Evolutionary conservation across 108 stramenopile genomes (phyloP).

Genomic region (Stephanodiscus triporus): DNA sequence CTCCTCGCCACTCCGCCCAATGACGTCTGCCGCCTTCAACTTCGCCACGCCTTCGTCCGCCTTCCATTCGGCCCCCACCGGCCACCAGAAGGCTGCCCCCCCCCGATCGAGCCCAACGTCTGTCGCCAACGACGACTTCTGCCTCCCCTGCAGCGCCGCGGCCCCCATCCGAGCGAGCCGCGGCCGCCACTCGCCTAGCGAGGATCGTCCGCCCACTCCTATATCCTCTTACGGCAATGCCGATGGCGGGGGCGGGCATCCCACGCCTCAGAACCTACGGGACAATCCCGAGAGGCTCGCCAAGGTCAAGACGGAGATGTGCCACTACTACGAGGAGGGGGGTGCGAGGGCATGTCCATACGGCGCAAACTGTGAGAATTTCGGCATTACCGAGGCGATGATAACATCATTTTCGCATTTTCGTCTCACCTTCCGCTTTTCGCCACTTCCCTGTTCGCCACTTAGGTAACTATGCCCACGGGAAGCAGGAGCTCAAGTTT

Average conservation of each 20-base stretch:
- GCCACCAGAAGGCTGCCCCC: not conserved
- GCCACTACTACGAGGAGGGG: slow-evolving; percentile 20
- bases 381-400: too few relatives aligned
- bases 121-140: not conserved
- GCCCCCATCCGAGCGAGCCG: not conserved
- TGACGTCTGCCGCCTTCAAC: not conserved
- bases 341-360: slow-evolving; percentile 21
- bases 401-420: not conserved
- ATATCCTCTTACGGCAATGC: not conserved
- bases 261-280: slow-evolving; percentile 41
- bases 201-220: not conserved
- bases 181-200: not conserved
- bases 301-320: slow-evolving; percentile 42
- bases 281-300: slow-evolving; percentile 40
- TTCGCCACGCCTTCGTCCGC: not conserved
- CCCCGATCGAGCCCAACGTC: not conserved
- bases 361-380: slow-evolving; percentile 30
- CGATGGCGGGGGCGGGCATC: slow-evolving; percentile 8
- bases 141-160: not conserved
- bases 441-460: not conserved
- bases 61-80: not conserved
- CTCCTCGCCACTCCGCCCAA: not conserved
- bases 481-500: slow-evolving; percentile 36
- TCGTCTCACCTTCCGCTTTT: not conserved
- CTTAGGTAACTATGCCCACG: slow-evolving; percentile 32